Evolutionary conservation across 768 basidiomycete species (phyloP).

Genomic region (Russula sp.): DNA sequence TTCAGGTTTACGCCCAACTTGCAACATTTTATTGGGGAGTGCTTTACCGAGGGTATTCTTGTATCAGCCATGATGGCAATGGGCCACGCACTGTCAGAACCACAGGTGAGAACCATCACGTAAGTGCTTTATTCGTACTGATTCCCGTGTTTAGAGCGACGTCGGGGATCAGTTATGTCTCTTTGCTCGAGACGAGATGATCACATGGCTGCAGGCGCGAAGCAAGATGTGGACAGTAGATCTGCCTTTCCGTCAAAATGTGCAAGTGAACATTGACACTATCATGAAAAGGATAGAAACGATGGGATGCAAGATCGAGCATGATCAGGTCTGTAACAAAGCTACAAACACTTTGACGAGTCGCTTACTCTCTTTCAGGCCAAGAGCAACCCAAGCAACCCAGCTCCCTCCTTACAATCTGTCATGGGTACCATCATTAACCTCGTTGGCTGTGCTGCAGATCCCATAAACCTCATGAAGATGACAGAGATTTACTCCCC

Average conservation of each 20-base stretch:
- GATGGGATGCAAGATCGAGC: slow-evolving; percentile 82
- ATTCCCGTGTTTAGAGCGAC: slow-evolving; percentile 58
- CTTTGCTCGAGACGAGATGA: slow-evolving; percentile 91
- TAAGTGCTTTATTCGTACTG: slow-evolving; percentile 14
- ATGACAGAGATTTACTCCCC: slow-evolving; percentile 84
- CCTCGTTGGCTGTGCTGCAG: slow-evolving; percentile 81
- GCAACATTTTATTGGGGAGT: slow-evolving; percentile 86
- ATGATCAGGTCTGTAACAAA: slow-evolving; percentile 60
- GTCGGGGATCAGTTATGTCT: slow-evolving; percentile 89
- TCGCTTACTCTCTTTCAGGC: slow-evolving; percentile 32
- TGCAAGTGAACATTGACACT: slow-evolving; percentile 59
- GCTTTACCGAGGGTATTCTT: slow-evolving; percentile 86
- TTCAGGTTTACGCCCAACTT: slow-evolving; percentile 98
- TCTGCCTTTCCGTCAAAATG: slow-evolving; percentile 51
- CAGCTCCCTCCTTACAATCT: slow-evolving; percentile 44
- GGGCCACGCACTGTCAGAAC: slow-evolving; percentile 83
- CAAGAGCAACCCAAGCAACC: slow-evolving; percentile 36
- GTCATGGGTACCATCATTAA: slow-evolving; percentile 80
- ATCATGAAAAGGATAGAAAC: slow-evolving; percentile 78
- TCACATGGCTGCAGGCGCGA: slow-evolving; percentile 63
- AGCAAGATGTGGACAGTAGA: slow-evolving; percentile 59
- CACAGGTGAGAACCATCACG: slow-evolving; percentile 55
- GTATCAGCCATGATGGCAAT: slow-evolving; percentile 88
- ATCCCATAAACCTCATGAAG: slow-evolving; percentile 78
- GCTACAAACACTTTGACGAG: slow-evolving; percentile 11